A percentile compares a stretch with the other conserved stretches of the same genome.
These are phyloP conservation scores for Cyclotella baltica DNA, from an alignment of 108 stramenopile genomes.

Conservation along the genomic window DNA sequence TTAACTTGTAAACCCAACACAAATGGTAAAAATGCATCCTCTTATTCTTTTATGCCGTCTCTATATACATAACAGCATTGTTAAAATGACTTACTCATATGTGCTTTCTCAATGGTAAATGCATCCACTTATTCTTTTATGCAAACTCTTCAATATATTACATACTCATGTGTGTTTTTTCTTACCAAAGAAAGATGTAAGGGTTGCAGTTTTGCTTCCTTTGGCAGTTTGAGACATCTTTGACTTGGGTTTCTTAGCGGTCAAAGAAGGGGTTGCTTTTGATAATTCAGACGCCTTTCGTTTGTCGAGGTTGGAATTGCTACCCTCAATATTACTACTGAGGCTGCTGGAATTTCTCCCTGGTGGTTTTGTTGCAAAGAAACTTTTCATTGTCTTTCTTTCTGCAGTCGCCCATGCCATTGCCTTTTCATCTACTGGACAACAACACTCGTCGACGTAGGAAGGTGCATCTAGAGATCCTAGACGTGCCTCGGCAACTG, in stretches of 20 bases:
- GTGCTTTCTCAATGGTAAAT: too few species aligned
- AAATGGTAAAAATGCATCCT: too few species aligned
- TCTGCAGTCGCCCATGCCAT: conserved; percentile 54
- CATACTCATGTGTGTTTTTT: too few species aligned
- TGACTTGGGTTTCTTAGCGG: background rate
- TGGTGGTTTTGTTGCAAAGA: conserved; percentile 44
- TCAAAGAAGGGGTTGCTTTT: background rate
- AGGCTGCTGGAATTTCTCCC: background rate
- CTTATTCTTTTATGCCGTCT: too few species aligned
- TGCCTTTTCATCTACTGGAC: conserved; percentile 43
- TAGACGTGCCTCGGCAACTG: conserved; percentile 24
- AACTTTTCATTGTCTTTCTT: conserved; percentile 66
- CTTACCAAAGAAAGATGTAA: background rate
- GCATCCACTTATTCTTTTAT: too few species aligned
- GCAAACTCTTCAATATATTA: too few species aligned
- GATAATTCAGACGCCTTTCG: background rate
- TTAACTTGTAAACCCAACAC: too few species aligned
- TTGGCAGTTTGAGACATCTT: background rate
- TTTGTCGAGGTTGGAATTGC: background rate
- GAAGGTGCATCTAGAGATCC: conserved; percentile 18
- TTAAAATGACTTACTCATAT: too few species aligned
- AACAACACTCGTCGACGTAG: conserved; percentile 50
- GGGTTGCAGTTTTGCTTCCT: background rate
- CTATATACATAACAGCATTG: too few species aligned
- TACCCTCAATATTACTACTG: background rate